These are phyloP conservation scores for Elasticomyces elasticus DNA, from an alignment of 495 filamentous ascomycete species.

Conservation along the genomic window DNA sequence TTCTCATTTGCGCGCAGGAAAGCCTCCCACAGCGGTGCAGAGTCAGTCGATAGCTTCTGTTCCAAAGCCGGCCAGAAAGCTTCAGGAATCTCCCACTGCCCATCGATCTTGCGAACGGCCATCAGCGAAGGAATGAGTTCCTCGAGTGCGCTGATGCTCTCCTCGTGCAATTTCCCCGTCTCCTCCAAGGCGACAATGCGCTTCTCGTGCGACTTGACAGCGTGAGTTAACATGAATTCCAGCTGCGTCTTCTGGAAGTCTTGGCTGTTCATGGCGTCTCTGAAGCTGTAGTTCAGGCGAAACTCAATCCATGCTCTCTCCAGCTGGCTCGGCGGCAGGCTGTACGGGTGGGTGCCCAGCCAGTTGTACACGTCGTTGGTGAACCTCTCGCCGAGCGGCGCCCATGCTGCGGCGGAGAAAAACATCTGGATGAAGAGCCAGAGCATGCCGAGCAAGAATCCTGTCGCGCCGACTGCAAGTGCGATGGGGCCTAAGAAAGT, in stretches of 20 bases:
- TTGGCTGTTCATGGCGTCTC: neutral
- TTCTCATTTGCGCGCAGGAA: conserved; percentile 6
- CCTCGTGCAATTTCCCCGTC: conserved; percentile 12
- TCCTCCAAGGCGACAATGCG: neutral
- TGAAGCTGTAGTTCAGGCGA: neutral
- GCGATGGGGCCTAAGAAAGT: neutral
- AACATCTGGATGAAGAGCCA: neutral
- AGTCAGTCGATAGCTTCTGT: conserved; percentile 24
- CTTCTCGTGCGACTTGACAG: neutral
- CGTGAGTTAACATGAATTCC: conserved; percentile 25
- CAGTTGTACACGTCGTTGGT: neutral
- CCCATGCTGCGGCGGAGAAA: neutral
- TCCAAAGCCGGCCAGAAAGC: conserved; percentile 48
- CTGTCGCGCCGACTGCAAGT: neutral
- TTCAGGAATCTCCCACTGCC: conserved; percentile 38
- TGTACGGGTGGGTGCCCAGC: neutral
- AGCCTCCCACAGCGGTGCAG: conserved; percentile 16
- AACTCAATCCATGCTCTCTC: conserved; percentile 3
- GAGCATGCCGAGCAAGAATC: neutral
- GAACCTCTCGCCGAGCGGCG: neutral
- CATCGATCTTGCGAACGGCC: conserved; percentile 35
- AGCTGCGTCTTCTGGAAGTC: conserved; percentile 9
- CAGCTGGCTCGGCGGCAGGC: neutral
- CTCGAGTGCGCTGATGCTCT: conserved; percentile 25
- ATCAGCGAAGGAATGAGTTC: conserved; percentile 31